Evolutionary conservation across 306 rosid species (phyloP).

Genomic region (Malus domestica): DNA sequence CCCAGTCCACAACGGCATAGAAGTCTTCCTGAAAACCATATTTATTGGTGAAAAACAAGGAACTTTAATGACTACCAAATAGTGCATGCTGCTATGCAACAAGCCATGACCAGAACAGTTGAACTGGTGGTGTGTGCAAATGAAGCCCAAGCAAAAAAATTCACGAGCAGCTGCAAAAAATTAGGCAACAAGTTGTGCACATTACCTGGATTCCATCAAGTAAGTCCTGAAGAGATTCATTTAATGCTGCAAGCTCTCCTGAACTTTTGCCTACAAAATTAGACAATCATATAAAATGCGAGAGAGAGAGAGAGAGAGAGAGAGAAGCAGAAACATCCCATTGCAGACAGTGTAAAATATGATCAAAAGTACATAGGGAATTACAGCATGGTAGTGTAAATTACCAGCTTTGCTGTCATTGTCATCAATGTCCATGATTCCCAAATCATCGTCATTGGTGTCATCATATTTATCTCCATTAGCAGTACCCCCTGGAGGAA

Average conservation of each 20-base stretch:
- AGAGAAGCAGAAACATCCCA: conserved; percentile 6
- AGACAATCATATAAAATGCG: background rate
- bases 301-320: background rate
- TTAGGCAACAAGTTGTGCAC: conserved; percentile 1
- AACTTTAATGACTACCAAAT: background rate
- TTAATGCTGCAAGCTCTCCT: conserved; percentile 67
- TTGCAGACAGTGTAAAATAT: background rate
- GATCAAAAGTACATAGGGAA: conserved; percentile 1
- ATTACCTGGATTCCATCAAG: conserved; percentile 92
- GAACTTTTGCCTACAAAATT: conserved; percentile 45
- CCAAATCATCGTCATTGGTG: conserved; percentile 63
- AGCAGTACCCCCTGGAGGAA: conserved; percentile 82
- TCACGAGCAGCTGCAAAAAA: background rate
- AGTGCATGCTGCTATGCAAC: conserved; percentile 9
- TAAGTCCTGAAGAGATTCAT: conserved; percentile 81
- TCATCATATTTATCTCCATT: conserved; percentile 52
- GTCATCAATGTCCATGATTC: conserved; percentile 78
- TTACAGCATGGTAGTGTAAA: background rate
- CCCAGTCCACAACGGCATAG: conserved; percentile 89
- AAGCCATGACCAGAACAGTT: background rate
- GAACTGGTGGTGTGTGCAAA: background rate
- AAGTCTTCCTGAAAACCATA: conserved; percentile 82
- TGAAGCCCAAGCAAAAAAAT: background rate
- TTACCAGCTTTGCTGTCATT: conserved; percentile 50
- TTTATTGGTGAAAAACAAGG: conserved; percentile 6